Conservation (phyloP, 2,329 filamentous ascomycete genomes). For the Rhytidhysteron rufulum region DNA sequence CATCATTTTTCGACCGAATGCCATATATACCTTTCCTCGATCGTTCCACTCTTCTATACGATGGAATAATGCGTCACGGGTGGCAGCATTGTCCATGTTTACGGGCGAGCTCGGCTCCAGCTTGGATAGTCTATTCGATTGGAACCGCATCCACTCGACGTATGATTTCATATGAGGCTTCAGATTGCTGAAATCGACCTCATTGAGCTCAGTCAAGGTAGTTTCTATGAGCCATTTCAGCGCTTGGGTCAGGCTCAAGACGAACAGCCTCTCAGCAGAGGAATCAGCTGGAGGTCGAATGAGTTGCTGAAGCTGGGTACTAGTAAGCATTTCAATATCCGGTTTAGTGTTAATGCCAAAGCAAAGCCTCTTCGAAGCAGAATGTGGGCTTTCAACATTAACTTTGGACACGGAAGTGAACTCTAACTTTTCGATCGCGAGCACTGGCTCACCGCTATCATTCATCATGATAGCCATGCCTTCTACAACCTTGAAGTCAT, state of each 20-base stretch:
- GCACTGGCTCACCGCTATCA: background rate
- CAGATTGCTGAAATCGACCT: background rate
- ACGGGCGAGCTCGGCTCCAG: background rate
- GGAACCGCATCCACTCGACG: background rate
- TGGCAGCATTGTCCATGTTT: background rate
- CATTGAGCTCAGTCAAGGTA: background rate
- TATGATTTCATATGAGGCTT: background rate
- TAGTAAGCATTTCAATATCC: background rate
- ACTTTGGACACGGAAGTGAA: no score
- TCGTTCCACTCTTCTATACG: background rate
- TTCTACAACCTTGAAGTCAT: no score
- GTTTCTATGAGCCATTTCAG: background rate
- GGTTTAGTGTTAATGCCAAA: background rate
- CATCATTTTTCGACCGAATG: background rate
- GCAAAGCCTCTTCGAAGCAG: no score
- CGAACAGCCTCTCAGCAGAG: background rate
- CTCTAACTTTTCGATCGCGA: no score
- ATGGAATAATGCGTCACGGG: background rate
- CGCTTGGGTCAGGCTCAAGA: background rate
- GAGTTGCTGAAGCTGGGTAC: background rate
- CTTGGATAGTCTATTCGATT: background rate
- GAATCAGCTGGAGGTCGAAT: background rate
- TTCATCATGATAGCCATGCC: background rate
- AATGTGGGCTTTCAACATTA: no score
- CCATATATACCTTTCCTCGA: background rate